phyloP scores from a whole-genome alignment of 306 rosid species.

The Quercus bicolor region DNA sequence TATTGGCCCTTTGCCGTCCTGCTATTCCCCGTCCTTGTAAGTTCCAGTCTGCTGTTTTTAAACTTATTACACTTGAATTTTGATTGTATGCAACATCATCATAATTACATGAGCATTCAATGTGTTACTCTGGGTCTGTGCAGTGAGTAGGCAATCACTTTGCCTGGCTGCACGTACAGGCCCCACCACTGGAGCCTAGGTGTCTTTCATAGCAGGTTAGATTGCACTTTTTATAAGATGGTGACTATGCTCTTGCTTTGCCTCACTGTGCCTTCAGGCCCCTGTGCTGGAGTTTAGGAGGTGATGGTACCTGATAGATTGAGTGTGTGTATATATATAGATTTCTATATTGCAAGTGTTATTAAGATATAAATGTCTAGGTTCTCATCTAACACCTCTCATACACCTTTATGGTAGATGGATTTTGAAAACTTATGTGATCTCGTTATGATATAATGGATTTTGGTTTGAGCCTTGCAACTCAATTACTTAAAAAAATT shows the following conservation, averaged over 20 bases:
- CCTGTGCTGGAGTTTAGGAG: not conserved
- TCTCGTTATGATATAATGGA: not conserved
- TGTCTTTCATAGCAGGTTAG: not conserved
- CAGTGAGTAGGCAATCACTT: not conserved
- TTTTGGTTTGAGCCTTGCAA: not conserved
- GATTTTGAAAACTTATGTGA: not conserved
- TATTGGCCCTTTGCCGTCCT: constrained; percentile 90
- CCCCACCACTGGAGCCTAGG: not conserved
- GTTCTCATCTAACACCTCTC: not conserved
- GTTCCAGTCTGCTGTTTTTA: constrained; percentile 27
- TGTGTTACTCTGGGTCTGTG: not conserved
- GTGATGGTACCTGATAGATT: not conserved
- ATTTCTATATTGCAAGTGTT: not conserved
- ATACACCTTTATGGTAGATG: not conserved
- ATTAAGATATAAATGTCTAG: not conserved
- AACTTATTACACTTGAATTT: constrained; percentile 19
- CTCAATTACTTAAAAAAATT: not conserved
- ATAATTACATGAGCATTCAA: not conserved
- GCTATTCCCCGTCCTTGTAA: constrained; percentile 93
- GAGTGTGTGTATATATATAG: not conserved
- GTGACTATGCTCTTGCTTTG: not conserved
- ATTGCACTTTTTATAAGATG: not conserved
- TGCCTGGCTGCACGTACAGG: not conserved
- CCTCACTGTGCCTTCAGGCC: not conserved
- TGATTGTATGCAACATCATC: not conserved